Conservation (phyloP, 73 alveolate genomes). For the Uronychia setigera region DNA sequence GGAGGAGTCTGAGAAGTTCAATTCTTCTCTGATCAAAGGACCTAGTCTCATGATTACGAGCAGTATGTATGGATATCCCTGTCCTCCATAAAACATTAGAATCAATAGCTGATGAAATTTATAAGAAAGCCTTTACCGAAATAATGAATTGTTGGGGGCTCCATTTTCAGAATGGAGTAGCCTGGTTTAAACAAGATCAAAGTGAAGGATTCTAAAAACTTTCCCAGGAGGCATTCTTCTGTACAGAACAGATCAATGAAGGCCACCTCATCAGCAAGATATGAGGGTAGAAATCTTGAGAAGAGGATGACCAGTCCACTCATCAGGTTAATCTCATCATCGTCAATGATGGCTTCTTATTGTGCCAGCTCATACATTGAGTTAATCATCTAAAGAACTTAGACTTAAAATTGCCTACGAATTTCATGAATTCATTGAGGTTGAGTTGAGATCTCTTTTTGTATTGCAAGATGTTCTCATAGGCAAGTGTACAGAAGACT, state of each 20-base stretch:
- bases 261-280: not conserved
- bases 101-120: constrained; percentile 41
- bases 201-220: constrained; percentile 43
- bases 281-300: not conserved
- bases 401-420: not conserved
- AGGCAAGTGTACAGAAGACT: not conserved
- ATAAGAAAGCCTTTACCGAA: constrained; percentile 2
- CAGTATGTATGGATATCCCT: constrained; percentile 54
- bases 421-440: not conserved
- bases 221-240: constrained; percentile 10
- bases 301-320: not conserved
- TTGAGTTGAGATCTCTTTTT: not conserved
- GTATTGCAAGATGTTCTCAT: not conserved
- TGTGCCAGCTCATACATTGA: not conserved
- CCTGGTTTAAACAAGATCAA: constrained; percentile 58
- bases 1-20: constrained; percentile 44
- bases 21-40: constrained; percentile 38
- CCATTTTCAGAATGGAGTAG: constrained; percentile 33
- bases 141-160: not conserved
- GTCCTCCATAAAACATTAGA: constrained; percentile 52
- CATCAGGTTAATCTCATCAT: not conserved
- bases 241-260: not conserved
- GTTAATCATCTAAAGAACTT: not conserved
- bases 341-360: not conserved
- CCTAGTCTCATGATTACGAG: constrained; percentile 40